phyloP scores from a whole-genome alignment of 208 protist genomes.

The Crithidia thermophila region DNA sequence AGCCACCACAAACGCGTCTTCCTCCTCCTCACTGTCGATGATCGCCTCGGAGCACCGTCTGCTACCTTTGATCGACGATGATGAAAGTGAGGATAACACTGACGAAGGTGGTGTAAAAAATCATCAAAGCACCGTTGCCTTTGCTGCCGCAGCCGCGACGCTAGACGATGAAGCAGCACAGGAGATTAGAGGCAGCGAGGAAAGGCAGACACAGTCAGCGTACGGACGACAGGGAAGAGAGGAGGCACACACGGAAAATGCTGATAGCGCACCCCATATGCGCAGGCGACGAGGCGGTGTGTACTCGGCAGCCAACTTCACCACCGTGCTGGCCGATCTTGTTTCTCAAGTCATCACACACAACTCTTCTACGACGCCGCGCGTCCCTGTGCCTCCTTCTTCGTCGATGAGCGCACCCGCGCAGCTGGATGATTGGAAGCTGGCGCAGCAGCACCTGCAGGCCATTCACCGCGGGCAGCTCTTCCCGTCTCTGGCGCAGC shows the following conservation, averaged over 20 bases:
- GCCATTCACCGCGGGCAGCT: constrained; percentile 14
- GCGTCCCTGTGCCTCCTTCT: no score
- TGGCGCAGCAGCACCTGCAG: constrained; percentile 19
- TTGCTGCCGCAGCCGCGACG: no score
- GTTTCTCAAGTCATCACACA: neutral
- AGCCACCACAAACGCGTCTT: neutral
- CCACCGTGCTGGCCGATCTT: constrained; percentile 11
- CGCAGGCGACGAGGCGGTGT: constrained; percentile 8
- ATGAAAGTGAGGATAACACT: no score
- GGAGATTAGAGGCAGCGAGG: no score
- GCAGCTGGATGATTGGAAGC: neutral
- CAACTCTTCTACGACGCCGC: neutral
- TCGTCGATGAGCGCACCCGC: no score
- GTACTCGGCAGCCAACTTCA: constrained; percentile 25
- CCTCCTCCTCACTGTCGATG: constrained; percentile 7
- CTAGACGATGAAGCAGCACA: neutral
- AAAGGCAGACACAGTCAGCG: no score
- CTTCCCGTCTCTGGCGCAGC: constrained; percentile 29
- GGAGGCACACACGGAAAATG: no score
- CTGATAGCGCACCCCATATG: neutral
- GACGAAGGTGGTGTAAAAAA: no score
- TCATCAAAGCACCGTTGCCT: no score
- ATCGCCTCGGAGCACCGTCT: constrained; percentile 14
- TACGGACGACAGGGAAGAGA: no score
- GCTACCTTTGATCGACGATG: neutral